Percentiles rank a stretch among this genome's conserved stretches.
Conservation (phyloP, 1,139 yeast species). For the Geotrichum klebahnii region DNA sequence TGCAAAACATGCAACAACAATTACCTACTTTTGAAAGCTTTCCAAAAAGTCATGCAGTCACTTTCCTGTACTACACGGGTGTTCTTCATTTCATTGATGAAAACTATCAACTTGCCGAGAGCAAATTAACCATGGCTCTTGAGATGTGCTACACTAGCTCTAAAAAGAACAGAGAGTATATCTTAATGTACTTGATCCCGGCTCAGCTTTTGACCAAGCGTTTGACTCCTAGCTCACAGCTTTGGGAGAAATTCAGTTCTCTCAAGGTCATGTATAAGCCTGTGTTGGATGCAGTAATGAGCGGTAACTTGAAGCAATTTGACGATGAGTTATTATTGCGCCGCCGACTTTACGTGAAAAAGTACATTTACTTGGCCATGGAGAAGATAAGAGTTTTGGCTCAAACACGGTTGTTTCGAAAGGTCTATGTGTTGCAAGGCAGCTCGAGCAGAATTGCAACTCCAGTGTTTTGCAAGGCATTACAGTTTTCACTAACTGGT, state of each 20-base stretch:
- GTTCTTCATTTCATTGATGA: slow-evolving; percentile 60
- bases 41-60: slow-evolving; percentile 53
- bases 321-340: slow-evolving; percentile 46
- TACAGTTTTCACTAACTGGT: slow-evolving; percentile 37
- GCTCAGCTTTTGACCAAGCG: slow-evolving; percentile 33
- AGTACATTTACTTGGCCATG: slow-evolving; percentile 66
- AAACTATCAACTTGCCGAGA: slow-evolving; percentile 52
- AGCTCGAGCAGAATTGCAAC: slow-evolving; percentile 47
- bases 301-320: slow-evolving; percentile 55
- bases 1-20: slow-evolving; percentile 52
- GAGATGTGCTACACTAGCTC: slow-evolving; percentile 36
- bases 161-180: slow-evolving; percentile 38
- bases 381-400: slow-evolving; percentile 51
- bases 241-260: slow-evolving; percentile 38
- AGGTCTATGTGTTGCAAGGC: slow-evolving; percentile 42
- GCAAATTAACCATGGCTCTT: slow-evolving; percentile 50
- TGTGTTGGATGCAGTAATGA: slow-evolving; percentile 47
- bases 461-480: slow-evolving; percentile 47
- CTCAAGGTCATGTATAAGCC: slow-evolving; percentile 44
- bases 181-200: slow-evolving; percentile 41
- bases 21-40: slow-evolving; percentile 48
- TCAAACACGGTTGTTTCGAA: slow-evolving; percentile 51
- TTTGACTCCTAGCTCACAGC: slow-evolving; percentile 38
- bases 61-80: slow-evolving; percentile 65
- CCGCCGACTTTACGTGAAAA: slow-evolving; percentile 52